Evolutionary conservation across 2,329 filamentous ascomycete genomes (phyloP).

Genomic region (Ambrosiella beaveri): DNA sequence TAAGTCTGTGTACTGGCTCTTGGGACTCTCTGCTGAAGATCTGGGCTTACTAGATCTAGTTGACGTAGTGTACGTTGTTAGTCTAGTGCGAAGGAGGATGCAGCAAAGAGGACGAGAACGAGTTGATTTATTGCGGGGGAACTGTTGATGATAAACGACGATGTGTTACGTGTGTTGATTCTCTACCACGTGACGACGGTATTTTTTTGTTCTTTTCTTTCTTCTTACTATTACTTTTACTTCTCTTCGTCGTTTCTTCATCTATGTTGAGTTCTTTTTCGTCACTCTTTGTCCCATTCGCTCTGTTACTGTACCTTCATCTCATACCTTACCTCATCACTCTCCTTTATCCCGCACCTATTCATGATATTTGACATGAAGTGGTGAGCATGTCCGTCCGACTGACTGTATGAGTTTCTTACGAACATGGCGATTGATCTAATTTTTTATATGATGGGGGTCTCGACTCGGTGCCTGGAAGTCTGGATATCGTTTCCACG

Average conservation of each 20-base stretch:
- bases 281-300: no score
- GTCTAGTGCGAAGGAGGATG: background rate
- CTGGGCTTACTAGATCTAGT: slow-evolving; percentile 53
- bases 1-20: slow-evolving; percentile 97
- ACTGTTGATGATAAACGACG: background rate
- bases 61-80: background rate
- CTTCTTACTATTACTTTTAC: background rate
- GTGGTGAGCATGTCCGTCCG: no score
- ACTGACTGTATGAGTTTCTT: no score
- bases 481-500: background rate
- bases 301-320: no score
- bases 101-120: background rate
- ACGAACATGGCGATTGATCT: no score
- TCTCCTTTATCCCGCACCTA: no score
- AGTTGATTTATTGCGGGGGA: background rate
- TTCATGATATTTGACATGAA: no score
- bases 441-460: no score
- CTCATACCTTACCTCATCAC: no score
- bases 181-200: background rate
- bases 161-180: background rate
- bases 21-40: slow-evolving; percentile 96
- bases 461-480: no score
- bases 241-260: slow-evolving; percentile 2
- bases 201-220: background rate
- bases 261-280: background rate